Conservation (phyloP, 2,329 filamentous ascomycete species). For the Pestalotiopsis sp. region DNA sequence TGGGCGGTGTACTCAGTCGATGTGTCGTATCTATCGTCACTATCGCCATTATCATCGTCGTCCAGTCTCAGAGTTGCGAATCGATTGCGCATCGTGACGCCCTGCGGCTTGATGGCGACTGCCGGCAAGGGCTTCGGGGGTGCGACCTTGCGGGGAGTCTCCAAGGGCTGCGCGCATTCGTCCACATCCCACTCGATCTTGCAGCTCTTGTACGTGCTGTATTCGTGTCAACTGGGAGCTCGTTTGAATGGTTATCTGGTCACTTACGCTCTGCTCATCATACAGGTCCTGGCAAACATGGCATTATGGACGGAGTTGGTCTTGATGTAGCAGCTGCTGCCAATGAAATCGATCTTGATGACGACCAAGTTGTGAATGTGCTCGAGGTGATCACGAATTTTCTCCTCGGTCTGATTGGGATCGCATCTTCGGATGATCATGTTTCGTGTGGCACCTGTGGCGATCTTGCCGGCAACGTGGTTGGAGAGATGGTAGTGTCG, state of each 20-base stretch:
- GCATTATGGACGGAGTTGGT: slow-evolving; percentile 79
- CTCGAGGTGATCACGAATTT: slow-evolving; percentile 71
- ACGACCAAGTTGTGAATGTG: slow-evolving; percentile 81
- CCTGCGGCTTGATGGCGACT: slow-evolving; percentile 13
- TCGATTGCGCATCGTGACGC: slow-evolving; percentile 21
- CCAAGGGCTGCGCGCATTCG: slow-evolving; percentile 66
- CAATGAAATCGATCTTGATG: slow-evolving; percentile 60
- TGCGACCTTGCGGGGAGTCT: slow-evolving; percentile 28
- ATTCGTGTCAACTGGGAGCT: slow-evolving; percentile 27
- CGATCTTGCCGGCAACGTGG: slow-evolving; percentile 65
- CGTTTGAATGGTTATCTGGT: slow-evolving; percentile 4
- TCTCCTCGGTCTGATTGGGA: slow-evolving; percentile 58
- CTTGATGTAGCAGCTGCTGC: slow-evolving; percentile 64
- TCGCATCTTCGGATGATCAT: slow-evolving; percentile 64
- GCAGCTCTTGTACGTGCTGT: slow-evolving; percentile 66
- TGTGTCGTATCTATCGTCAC: slow-evolving; percentile 30
- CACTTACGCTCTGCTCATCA: slow-evolving; percentile 63
- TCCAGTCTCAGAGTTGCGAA: slow-evolving; percentile 30
- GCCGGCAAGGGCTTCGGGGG: slow-evolving; percentile 15
- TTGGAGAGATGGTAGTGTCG: slow-evolving; percentile 66
- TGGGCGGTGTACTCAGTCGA: slow-evolving; percentile 30
- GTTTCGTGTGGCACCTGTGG: slow-evolving; percentile 70
- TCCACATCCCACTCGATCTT: slow-evolving; percentile 72
- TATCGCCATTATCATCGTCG: slow-evolving; percentile 26
- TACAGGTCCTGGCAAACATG: slow-evolving; percentile 73